These are phyloP conservation scores for Hawksworthiomyces lignivorus DNA, from an alignment of 2,329 filamentous ascomycete genomes.

Conservation along the genomic window DNA sequence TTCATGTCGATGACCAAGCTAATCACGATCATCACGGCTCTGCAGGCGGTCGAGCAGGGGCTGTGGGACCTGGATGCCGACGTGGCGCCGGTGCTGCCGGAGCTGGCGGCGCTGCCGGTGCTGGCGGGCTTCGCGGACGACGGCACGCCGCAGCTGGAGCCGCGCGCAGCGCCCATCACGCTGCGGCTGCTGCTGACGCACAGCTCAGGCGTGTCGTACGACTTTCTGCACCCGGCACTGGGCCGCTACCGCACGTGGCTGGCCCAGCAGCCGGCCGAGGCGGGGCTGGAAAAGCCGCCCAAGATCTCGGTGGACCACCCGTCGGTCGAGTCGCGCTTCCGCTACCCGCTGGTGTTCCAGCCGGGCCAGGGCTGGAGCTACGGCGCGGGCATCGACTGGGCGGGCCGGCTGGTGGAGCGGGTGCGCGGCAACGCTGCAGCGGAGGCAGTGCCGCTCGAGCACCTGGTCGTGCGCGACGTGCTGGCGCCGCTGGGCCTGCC, in stretches of 20 bases:
- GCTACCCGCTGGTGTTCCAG: slow-evolving; percentile 13
- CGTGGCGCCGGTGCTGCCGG: slow-evolving; percentile 21
- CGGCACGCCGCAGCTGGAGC: slow-evolving; percentile 3
- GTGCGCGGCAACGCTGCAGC: slow-evolving; percentile 1
- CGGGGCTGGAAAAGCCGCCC: slow-evolving; percentile 1
- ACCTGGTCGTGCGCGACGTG: slow-evolving; percentile 9
- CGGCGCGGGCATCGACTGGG: slow-evolving; percentile 15
- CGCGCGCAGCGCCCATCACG: slow-evolving; percentile 11
- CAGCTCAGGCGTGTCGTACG: slow-evolving; percentile 15
- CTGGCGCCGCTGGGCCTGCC: slow-evolving; percentile 15
- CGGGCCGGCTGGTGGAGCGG: slow-evolving; percentile 13
- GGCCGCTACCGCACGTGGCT: slow-evolving; percentile 5
- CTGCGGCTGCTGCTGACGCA: slow-evolving; percentile 15
- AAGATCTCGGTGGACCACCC: not conserved
- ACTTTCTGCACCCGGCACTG: slow-evolving; percentile 10
- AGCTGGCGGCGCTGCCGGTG: slow-evolving; percentile 13
- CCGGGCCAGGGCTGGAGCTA: slow-evolving; percentile 16
- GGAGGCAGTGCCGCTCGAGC: slow-evolving; percentile 9
- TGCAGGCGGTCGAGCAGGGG: slow-evolving; percentile 41
- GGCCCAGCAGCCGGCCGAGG: slow-evolving; percentile 1
- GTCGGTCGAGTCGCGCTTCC: slow-evolving; percentile 11
- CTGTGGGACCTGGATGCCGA: slow-evolving; percentile 38
- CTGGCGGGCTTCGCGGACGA: slow-evolving; percentile 6
- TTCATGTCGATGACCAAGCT: slow-evolving; percentile 34
- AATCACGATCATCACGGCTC: slow-evolving; percentile 34